Base-by-base conservation (phyloP, 169 alveolate species). In the Cryptosporidium viatorum region DNA sequence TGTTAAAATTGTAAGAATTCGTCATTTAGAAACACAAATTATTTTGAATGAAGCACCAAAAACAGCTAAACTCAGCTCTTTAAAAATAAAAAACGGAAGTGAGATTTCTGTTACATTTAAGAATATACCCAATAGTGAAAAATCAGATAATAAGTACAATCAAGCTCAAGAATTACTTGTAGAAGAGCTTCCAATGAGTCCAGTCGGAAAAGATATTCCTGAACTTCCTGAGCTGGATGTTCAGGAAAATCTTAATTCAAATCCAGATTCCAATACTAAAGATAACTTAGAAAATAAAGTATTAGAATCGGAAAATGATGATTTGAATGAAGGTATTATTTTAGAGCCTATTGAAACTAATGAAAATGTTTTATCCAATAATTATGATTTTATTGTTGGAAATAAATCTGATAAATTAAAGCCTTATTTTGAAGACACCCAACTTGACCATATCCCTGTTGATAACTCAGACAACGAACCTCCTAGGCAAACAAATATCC, bases 61-160 rank as follows among this genome's bases (percentile, higher is more conserved):
- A 43, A 29, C 60, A 9, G 52, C 33, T 43, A 80, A 31, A 31
- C 14, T 80, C 21, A 60, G 41, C 12, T 41, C 60, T 12, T 29
- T 80, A 29, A 65, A 48, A 45, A 80, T 80, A 39, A 80, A 39
- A 80, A 65, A 59, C 62, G 75, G 75, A 5, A 67, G 43, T 43
- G 75, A 80, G 31, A 26, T 80, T 31, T 60, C 68, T 18, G 75
- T 65, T 21, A 80, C 75, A 21, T 58, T 14, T 33, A 80, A 80
- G 29, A 39, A 60, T 5, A 62, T 62, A 16, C 73, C 80, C n/a
- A 67, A 60, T 9, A 51, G 33, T n/a, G 52, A 33, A 31, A 7
- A 5, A 0, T 37, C 48, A 2, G 43, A 31, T 31, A 33, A 23
- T 23, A 26, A 55, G 0, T 23, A 55, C 37, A 1, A 26, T 55